These are phyloP conservation scores for Ascochyta clinopodiicola DNA, from an alignment of 2,329 filamentous ascomycete species.

Conservation along the genomic window DNA sequence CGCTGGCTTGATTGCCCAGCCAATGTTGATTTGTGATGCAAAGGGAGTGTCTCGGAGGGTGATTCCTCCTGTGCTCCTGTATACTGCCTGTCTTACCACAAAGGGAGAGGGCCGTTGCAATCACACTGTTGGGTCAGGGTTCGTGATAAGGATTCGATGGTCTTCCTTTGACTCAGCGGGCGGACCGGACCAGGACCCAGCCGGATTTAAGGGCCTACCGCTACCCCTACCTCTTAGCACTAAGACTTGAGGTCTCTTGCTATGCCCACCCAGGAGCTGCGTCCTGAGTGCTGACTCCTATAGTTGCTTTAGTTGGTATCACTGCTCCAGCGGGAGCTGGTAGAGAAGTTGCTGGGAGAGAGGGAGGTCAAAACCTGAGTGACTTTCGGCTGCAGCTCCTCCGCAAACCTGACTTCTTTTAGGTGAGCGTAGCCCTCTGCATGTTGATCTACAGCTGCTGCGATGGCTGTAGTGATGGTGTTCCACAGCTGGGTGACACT, in stretches of 20 bases:
- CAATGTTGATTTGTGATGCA: neutral
- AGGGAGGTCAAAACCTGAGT: neutral
- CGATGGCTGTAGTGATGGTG: conserved; percentile 1
- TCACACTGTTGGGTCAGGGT: neutral
- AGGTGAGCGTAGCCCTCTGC: neutral
- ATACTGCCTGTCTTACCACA: no score
- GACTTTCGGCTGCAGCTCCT: conserved; percentile 1
- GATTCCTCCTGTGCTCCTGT: neutral
- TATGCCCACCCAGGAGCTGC: neutral
- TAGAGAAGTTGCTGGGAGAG: neutral
- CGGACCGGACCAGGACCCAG: neutral
- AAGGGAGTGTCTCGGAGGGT: neutral
- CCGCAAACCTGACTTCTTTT: conserved; percentile 3
- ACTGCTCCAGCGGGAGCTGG: neutral
- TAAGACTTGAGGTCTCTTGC: neutral
- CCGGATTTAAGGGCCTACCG: neutral
- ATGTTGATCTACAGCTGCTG: conserved; percentile 6
- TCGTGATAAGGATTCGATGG: neutral
- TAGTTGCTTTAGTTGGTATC: neutral
- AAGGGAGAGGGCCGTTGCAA: neutral
- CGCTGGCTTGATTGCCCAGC: no score
- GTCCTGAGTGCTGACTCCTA: neutral
- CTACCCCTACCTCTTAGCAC: neutral
- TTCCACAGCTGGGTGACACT: conserved; percentile 6
- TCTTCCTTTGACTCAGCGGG: neutral